Evolutionary conservation across 2,329 filamentous ascomycete genomes (phyloP).

Genomic region (Cladosporium sp.): DNA sequence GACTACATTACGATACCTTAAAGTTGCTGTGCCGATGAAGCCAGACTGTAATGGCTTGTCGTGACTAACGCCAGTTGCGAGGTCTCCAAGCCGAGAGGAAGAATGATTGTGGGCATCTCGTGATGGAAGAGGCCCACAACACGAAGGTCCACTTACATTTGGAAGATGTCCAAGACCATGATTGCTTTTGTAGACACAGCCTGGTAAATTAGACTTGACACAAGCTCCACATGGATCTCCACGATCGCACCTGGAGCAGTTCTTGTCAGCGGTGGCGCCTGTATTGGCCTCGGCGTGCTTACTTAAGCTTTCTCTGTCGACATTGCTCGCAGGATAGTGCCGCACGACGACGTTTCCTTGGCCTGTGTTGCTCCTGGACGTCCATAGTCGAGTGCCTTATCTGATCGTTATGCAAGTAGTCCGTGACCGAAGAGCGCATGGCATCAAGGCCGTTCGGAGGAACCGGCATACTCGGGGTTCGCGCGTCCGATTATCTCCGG

Average conservation of each 20-base stretch:
- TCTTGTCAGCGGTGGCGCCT: not conserved
- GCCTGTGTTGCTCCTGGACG: not conserved
- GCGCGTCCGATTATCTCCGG: not conserved
- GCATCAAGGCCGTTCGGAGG: not conserved
- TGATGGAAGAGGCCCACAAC: no score
- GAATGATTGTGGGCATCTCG: no score
- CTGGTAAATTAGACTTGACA: slow-evolving; percentile 4
- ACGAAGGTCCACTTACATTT: no score
- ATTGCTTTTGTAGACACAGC: slow-evolving; percentile 5
- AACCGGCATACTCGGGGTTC: not conserved
- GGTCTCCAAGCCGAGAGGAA: no score
- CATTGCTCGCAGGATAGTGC: not conserved
- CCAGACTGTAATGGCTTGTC: no score
- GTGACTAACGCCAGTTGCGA: no score
- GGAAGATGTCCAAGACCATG: not conserved
- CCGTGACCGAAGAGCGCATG: not conserved
- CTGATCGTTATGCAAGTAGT: slow-evolving; percentile 5
- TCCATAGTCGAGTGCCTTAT: slow-evolving; percentile 2
- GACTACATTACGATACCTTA: not conserved
- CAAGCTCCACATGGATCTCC: slow-evolving; percentile 6
- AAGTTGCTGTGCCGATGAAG: no score
- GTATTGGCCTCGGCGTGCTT: not conserved
- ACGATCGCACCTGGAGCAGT: slow-evolving; percentile 1
- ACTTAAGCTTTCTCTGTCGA: slow-evolving; percentile 4
- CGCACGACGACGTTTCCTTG: slow-evolving; percentile 1